These are phyloP conservation scores for Penicillium simplicissimum DNA, from an alignment of 495 filamentous ascomycete species.

Conservation along the genomic window DNA sequence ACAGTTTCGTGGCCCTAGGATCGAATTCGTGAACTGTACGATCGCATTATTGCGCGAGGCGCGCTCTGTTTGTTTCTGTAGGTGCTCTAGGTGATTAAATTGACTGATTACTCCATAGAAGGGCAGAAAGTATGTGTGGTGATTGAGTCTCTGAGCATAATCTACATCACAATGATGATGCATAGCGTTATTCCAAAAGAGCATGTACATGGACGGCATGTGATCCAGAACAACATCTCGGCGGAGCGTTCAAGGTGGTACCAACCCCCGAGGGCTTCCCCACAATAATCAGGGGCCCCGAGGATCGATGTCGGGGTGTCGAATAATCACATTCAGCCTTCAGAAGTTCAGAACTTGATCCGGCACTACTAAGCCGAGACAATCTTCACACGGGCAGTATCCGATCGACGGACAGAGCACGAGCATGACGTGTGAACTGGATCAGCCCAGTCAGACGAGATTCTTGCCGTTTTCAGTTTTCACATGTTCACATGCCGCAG, in stretches of 20 bases:
- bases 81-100: no score
- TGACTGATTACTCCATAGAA: no score
- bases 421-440: conserved; percentile 8
- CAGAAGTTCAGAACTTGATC: not conserved
- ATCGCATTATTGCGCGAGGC: no score
- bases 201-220: not conserved
- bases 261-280: conserved; percentile 6
- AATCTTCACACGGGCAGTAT: conserved; percentile 1
- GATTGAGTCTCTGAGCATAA: no score
- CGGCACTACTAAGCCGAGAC: conserved; percentile 2
- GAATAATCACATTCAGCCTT: conserved; percentile 12
- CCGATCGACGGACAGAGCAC: not conserved
- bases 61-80: no score
- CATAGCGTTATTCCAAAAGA: not conserved
- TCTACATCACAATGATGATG: no score
- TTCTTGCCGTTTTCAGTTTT: conserved; percentile 1
- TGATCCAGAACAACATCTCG: not conserved
- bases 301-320: not conserved
- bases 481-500: conserved; percentile 16
- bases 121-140: no score
- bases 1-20: no score
- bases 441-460: not conserved
- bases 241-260: not conserved
- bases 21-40: no score
- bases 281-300: conserved; percentile 6